Base-by-base conservation (phyloP, 768 basidiomycete species). In the Tricholoma terreum region DNA sequence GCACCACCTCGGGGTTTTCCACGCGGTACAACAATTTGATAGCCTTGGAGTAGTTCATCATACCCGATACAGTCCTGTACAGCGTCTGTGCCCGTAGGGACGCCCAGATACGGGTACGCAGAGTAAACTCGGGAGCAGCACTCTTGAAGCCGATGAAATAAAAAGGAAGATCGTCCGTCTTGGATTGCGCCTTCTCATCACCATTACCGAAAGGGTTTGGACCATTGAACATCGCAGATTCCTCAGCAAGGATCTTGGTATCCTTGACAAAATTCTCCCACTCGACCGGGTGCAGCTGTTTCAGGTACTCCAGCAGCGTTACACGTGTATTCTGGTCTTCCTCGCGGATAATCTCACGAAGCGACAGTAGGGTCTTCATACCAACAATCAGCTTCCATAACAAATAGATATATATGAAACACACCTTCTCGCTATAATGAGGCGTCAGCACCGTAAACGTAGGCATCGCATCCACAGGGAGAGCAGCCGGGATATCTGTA, bases 231-330 rank as follows among this genome's bases (percentile, higher is more conserved):
- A 88, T 83, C 31, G 88, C 84, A 2, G 92, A 92, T 69, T 99
- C 97, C 70, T 98, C 94, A 0, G 97, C 95, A 35, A 99, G 82
- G 63, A 99, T 99, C 80, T 94, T 98, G 68, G 97, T 99, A 70
- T 99, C 97, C 79, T 94, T 94, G 65, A 99, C 97, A 61, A 99
- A 98, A 73, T 99, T 98, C 74, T 96, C 93, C 97, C 97, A 99
- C 71, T 99, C 97, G 65, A 98, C 79, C 4, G 94, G 91, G 69
- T 99, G 97, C 36, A 99, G 84, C 69, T 98, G 97, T 74, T 99
- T 99, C 65, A 99, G 81, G 76, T 98, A 99, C 73, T 98, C 97
- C 40, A 99, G 80, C 27, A 98, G 85, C 22, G 97, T 98, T 58
- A 99, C 97, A 35, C 96, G 91, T 27, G 94, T 92, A 72, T 94